A percentile compares a stretch with the other conserved stretches of the same genome.
These are phyloP conservation scores for Hansenula sp. DNA, from an alignment of 1,139 yeast genomes.

Conservation along the genomic window DNA sequence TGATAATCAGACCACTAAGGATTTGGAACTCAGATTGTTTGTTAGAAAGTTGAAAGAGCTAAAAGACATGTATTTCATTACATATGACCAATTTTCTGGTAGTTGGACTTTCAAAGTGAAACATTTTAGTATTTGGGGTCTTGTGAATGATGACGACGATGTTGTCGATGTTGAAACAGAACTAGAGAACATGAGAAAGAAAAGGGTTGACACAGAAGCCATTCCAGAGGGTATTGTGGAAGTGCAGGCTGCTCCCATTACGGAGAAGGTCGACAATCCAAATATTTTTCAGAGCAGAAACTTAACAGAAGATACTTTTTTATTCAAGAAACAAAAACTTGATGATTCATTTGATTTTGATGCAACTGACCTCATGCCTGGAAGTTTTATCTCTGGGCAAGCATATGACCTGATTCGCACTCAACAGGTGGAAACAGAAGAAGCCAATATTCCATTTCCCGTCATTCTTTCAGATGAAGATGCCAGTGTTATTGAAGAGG, in stretches of 20 bases:
- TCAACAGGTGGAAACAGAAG: slow-evolving; percentile 1
- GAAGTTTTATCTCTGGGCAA: slow-evolving; percentile 20
- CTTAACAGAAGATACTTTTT: slow-evolving; percentile 22
- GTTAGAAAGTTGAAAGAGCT: slow-evolving; percentile 48
- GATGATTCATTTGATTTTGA: slow-evolving; percentile 15
- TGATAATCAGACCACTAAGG: slow-evolving; percentile 30
- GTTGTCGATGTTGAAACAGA: slow-evolving; percentile 42
- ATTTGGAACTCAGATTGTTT: slow-evolving; percentile 38
- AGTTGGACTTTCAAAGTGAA: slow-evolving; percentile 80
- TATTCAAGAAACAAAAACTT: slow-evolving; percentile 22
- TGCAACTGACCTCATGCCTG: slow-evolving; percentile 20
- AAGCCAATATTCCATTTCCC: not conserved
- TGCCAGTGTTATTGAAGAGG: slow-evolving; percentile 12
- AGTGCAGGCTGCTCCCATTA: not conserved
- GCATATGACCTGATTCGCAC: slow-evolving; percentile 1
- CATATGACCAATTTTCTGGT: slow-evolving; percentile 75
- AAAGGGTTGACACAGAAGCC: slow-evolving; percentile 3
- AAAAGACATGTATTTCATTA: slow-evolving; percentile 73
- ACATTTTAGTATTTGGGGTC: slow-evolving; percentile 94
- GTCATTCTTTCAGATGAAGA: slow-evolving; percentile 11
- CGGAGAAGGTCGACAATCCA: not conserved
- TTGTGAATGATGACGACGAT: slow-evolving; percentile 64
- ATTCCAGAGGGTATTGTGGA: slow-evolving; percentile 2
- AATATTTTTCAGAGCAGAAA: slow-evolving; percentile 9
- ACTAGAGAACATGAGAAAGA: slow-evolving; percentile 25